Percentiles rank a stretch among this genome's conserved stretches.
Conservation (phyloP, 1,139 yeast genomes). For the Debaryomyces coudertii region DNA sequence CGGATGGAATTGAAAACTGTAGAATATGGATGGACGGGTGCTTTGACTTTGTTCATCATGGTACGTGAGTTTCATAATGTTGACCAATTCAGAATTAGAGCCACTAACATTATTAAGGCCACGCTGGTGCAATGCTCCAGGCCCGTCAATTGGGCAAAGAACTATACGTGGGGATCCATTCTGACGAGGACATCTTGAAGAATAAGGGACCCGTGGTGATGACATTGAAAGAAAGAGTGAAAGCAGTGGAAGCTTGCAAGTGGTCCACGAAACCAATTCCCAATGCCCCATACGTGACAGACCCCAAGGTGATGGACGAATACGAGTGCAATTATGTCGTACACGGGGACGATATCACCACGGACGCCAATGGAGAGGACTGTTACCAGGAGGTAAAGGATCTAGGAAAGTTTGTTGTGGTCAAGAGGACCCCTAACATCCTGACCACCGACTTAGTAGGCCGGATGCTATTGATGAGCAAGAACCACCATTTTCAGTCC, state of each 20-base stretch:
- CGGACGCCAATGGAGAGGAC: conserved; percentile 93
- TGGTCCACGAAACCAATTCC: conserved; percentile 81
- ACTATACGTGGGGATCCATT: conserved; percentile 85
- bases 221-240: conserved; percentile 75
- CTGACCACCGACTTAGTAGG: conserved; percentile 95
- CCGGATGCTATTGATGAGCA: conserved; percentile 71
- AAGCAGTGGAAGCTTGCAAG: conserved; percentile 86
- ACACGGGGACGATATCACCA: conserved; percentile 96
- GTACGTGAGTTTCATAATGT: conserved; percentile 39
- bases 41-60: conserved; percentile 96
- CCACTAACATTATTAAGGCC: conserved; percentile 48
- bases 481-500: conserved; percentile 56
- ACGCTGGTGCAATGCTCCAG: conserved; percentile 94
- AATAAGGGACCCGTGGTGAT: conserved; percentile 96
- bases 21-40: conserved; percentile 95
- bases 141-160: conserved; percentile 80
- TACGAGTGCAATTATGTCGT: conserved; percentile 85
- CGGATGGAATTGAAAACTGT: conserved; percentile 48
- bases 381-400: conserved; percentile 86
- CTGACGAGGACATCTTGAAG: conserved; percentile 77
- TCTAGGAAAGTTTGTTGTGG: conserved; percentile 82
- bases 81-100: neutral
- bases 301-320: conserved; percentile 74
- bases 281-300: conserved; percentile 94
- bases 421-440: conserved; percentile 90